Evolutionary conservation across 768 basidiomycete species (phyloP).

Genomic region (Trametes elegans): DNA sequence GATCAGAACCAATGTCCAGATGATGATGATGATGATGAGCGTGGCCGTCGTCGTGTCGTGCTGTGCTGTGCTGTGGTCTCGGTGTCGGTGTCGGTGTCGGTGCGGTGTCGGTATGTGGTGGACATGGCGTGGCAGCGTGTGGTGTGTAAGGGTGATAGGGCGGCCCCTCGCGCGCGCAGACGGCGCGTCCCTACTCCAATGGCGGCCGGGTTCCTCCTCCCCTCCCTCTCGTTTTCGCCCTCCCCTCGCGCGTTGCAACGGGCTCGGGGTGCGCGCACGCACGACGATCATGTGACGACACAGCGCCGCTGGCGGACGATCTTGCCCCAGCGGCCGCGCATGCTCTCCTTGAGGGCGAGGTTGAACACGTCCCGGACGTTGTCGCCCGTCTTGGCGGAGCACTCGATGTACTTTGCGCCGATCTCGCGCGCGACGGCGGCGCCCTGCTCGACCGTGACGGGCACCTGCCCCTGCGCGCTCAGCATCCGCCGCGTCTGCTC

Average conservation of each 20-base stretch:
- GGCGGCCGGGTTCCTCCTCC: not conserved
- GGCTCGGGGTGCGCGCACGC: no score
- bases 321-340: slow-evolving; percentile 78
- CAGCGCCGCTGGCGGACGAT: slow-evolving; percentile 69
- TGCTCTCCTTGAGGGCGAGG: slow-evolving; percentile 83
- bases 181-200: not conserved
- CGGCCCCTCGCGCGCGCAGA: not conserved
- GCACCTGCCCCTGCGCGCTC: slow-evolving; percentile 80
- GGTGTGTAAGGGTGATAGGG: not conserved
- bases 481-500: slow-evolving; percentile 86
- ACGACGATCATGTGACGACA: slow-evolving; percentile 47
- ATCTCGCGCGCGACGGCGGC: slow-evolving; percentile 86
- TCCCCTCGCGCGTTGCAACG: no score
- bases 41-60: slow-evolving; percentile 5
- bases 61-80: no score
- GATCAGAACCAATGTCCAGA: slow-evolving; percentile 22
- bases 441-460: slow-evolving; percentile 83
- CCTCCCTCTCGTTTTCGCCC: not conserved
- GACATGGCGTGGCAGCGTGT: not conserved
- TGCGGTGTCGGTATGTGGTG: not conserved
- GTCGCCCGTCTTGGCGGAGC: slow-evolving; percentile 87
- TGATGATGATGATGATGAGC: no score
- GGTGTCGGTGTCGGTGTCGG: no score
- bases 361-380: slow-evolving; percentile 93
- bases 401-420: slow-evolving; percentile 91